Percentiles rank a stretch among this genome's conserved stretches.
Conservation (phyloP, 805 yeast genomes). For the Candida ipomoeae region DNA sequence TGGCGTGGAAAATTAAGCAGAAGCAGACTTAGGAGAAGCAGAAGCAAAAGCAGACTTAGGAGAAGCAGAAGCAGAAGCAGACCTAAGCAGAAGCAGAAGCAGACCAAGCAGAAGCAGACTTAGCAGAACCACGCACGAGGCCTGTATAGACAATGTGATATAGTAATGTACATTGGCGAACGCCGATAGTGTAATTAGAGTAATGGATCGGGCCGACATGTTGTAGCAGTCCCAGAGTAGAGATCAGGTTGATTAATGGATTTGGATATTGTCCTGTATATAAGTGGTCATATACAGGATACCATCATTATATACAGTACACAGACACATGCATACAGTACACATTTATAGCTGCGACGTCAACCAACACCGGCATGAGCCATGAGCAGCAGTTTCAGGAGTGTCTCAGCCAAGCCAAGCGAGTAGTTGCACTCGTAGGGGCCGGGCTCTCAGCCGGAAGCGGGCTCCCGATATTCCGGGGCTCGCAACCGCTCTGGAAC, state of each 20-base stretch:
- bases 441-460: conserved; percentile 79
- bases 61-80: not conserved
- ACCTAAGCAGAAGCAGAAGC: not conserved
- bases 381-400: conserved; percentile 42
- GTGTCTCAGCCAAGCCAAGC: conserved; percentile 41
- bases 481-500: conserved; percentile 73
- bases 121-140: not conserved
- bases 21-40: not conserved
- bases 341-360: no score
- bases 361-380: not conserved
- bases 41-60: no score
- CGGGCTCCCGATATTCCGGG: conserved; percentile 72
- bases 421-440: conserved; percentile 66
- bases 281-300: no score
- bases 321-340: no score
- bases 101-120: no score
- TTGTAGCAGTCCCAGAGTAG: no score
- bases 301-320: no score
- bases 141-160: not conserved
- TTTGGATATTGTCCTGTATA: no score
- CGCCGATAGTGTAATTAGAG: no score
- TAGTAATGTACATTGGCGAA: not conserved
- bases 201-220: no score
- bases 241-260: no score
- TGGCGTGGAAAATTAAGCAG: conserved; percentile 41